Evolutionary conservation across 169 alveolate genomes (phyloP).

Genomic region (Plasmodium vivax): DNA sequence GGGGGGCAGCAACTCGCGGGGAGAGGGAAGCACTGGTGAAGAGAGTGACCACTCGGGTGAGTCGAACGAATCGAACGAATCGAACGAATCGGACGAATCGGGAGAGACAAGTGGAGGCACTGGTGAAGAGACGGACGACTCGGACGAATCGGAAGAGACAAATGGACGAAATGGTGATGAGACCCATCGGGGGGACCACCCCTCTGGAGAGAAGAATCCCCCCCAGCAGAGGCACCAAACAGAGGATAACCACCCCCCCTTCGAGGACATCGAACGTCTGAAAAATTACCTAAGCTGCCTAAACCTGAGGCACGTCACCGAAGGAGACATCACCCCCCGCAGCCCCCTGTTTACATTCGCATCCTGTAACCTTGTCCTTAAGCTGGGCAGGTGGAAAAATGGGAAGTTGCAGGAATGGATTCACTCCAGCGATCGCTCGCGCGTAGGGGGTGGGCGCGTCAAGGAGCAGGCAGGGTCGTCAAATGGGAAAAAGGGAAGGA

Average conservation of each 20-base stretch:
- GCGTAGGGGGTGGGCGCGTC: background rate
- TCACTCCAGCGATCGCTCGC: slow-evolving; percentile 8
- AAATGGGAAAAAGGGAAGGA: background rate
- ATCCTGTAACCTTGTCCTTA: slow-evolving; percentile 47
- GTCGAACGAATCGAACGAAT: too few relatives aligned
- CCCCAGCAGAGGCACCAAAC: background rate
- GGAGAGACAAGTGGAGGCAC: background rate
- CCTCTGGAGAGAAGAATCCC: background rate
- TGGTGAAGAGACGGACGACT: background rate
- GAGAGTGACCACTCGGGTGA: too few relatives aligned
- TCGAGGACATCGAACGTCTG: slow-evolving; percentile 43
- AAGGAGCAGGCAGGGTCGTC: background rate
- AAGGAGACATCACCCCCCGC: slow-evolving; percentile 22
- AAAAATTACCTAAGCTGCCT: slow-evolving; percentile 17
- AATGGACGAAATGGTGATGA: background rate
- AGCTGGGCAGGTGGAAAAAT: slow-evolving; percentile 63
- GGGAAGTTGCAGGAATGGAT: slow-evolving; percentile 56
- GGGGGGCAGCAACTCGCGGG: background rate
- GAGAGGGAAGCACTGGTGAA: too few relatives aligned
- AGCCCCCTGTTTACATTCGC: slow-evolving; percentile 36
- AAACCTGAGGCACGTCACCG: slow-evolving; percentile 30
- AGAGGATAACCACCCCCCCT: background rate
- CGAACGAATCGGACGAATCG: too few relatives aligned
- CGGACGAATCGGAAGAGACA: background rate
- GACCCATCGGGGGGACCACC: background rate